Evolutionary conservation across 371 early-diverging fungal genomes (phyloP), one percentile per base, ranked within the genome.

Genomic region (Fennellomyces sp.): DNA sequence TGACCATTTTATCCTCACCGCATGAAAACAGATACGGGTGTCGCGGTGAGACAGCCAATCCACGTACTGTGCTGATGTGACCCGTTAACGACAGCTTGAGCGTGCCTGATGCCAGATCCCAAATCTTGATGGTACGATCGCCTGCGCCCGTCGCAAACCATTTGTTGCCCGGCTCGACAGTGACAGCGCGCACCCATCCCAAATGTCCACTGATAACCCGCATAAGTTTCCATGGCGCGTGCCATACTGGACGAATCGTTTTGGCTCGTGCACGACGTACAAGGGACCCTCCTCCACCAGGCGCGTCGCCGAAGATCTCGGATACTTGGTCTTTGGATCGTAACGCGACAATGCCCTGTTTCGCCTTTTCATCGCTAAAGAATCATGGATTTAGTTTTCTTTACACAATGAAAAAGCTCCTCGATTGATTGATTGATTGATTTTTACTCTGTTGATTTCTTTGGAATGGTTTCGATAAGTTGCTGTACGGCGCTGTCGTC

Each of bases 211-310:
- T 91, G 54, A 98, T 95, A 39, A 97, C 95, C 60, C 94, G 86
- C 96, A 95, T 95, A 57, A 98, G 83, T 76, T 95, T 96, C 97
- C 98, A 98, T n/a, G 98, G 98, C 25, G 98, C 94, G 73, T 98
- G 98, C 97, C 97, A 98, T 50, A 88, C 77, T 56, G 97, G 86
- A 70, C 83, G 73, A 55, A 83, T 76, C 0, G 75, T 76, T 74
- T 81, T 81, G 45, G 86, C 83, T 21, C 74, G 75, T 36, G 85
- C 72, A 57, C 89, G 80, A 41, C 85, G 81, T 21, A 88, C 82
- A 50, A 87, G 70, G 6, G 86, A 85, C 2, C 82, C 82, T 28
- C 76, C 72, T 28, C 81, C 82, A 8, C 66, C 70, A 33, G 70
- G 65, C n/a, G 64, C 69, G 35, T 72, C 75, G 29, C 57, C 59